Evolutionary conservation across 2,329 filamentous ascomycete genomes (phyloP), one percentile per base, ranked within the genome.

Genomic region (Monosporascus sp.): DNA sequence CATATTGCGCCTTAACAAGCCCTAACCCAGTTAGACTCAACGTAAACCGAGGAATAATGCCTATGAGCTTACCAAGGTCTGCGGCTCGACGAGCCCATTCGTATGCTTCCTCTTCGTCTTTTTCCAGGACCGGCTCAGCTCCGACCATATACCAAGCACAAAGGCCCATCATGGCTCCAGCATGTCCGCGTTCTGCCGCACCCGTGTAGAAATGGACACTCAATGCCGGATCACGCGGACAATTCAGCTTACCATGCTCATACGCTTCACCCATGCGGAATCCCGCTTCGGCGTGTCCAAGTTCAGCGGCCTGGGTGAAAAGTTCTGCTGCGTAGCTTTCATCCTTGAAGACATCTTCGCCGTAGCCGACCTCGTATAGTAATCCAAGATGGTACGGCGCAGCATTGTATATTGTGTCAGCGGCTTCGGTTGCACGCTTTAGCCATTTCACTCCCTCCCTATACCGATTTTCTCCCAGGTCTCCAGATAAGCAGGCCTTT

Each of bases 81-180:
- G 93, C 93, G 51, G 94, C 90, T 65, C 87, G 86, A 64, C 85
- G 85, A 17, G 94, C 92, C 94, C 94, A 99, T 69, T 96, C 92
- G 65, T 95, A 97, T 9, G 94, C 94, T 71, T 99, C 94, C 61
- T 88, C 87, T 70, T 97, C 93, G 64, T 99, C 93, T 72, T 94
- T 96, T 56, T 96, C 92, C 22, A 99, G 74, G 15, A 97, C 85
- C 0, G 92, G 91, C 61, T 92, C 88, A 2, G 94, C 94, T 11
- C 94, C 94, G 41, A 97, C 88, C 80, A 97, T 88, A 70, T 97
- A 99, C 94, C 94, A 99, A 11, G 94, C 94, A 72, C 94, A 99
- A 8, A 99, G 78, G 5, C 93, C 93, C 92, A 99, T 96, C 91
- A 97, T 97, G 48, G 91, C 93, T 48, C 85, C 81, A 0, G 91